A percentile compares a stretch with the other conserved stretches of the same genome.
Conservation (phyloP, 2,329 filamentous ascomycete genomes). For the Paraphoma chrysanthemicola region DNA sequence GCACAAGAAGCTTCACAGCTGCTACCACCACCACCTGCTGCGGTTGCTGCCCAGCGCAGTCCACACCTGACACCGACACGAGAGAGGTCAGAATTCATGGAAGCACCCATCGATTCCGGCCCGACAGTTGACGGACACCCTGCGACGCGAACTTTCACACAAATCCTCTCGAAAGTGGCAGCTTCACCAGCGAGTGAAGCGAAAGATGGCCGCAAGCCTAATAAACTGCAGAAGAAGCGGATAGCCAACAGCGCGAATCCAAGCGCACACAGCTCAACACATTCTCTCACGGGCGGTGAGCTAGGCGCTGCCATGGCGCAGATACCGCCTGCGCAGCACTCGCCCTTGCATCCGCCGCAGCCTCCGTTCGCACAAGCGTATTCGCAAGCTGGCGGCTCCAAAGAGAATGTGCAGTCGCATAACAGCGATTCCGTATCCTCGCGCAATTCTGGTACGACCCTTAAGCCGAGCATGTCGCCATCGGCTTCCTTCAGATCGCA, state of each 20-base stretch:
- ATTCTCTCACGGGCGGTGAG: constrained; percentile 67
- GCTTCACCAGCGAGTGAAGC: constrained; percentile 68
- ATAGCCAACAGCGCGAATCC: constrained; percentile 77
- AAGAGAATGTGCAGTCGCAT: constrained; percentile 27
- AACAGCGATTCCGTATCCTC: constrained; percentile 48
- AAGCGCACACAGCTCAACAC: constrained; percentile 88
- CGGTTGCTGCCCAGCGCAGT: constrained; percentile 24
- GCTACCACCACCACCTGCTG: constrained; percentile 23
- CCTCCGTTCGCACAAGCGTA: constrained; percentile 37
- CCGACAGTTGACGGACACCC: constrained; percentile 30
- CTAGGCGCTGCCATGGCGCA: constrained; percentile 20
- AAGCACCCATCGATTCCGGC: constrained; percentile 38
- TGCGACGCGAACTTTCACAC: constrained; percentile 45
- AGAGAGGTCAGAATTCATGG: constrained; percentile 43
- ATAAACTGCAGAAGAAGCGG: constrained; percentile 86
- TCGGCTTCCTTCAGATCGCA: constrained; percentile 78
- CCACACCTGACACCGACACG: constrained; percentile 37
- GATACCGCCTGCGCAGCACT: constrained; percentile 28
- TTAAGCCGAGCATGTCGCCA: constrained; percentile 75
- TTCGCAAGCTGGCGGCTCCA: constrained; percentile 32
- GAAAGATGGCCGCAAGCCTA: constrained; percentile 68
- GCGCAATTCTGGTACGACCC: constrained; percentile 56
- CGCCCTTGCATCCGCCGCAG: constrained; percentile 41
- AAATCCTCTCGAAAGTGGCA: constrained; percentile 42
- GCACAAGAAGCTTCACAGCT: constrained; percentile 26